Evolutionary conservation across 2,329 filamentous ascomycete genomes (phyloP).

Genomic region (Cyanodermella asteris): DNA sequence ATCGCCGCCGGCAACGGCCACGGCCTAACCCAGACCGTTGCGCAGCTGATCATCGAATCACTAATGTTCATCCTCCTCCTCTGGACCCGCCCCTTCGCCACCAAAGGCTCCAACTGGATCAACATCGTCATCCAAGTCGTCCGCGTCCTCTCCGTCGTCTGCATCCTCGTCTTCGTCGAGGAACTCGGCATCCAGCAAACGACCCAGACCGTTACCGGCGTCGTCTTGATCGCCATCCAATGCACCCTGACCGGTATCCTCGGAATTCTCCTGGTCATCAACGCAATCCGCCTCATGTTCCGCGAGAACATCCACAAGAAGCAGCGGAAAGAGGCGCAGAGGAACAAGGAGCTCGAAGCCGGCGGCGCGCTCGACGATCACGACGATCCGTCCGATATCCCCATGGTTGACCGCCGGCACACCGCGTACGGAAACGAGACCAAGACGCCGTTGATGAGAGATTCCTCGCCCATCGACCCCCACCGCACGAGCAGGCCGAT

Average conservation of each 20-base stretch:
- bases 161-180: conserved; percentile 83
- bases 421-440: too few species aligned
- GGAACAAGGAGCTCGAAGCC: too few species aligned
- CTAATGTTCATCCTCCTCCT: conserved; percentile 59
- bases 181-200: conserved; percentile 76
- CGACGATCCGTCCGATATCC: too few species aligned
- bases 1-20: conserved; percentile 72
- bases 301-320: conserved; percentile 78
- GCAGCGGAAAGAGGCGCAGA: conserved; percentile 73
- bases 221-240: conserved; percentile 86
- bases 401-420: too few species aligned
- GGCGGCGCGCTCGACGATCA: too few species aligned
- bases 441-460: too few species aligned
- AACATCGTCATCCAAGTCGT: conserved; percentile 83
- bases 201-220: conserved; percentile 79
- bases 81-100: conserved; percentile 70
- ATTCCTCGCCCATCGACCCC: too few species aligned
- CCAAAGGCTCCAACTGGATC: conserved; percentile 74
- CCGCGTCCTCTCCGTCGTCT: conserved; percentile 67
- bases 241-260: conserved; percentile 61
- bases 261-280: conserved; percentile 72
- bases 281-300: conserved; percentile 62
- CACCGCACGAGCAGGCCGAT: too few species aligned
- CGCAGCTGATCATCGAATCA: conserved; percentile 61
- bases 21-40: conserved; percentile 58